Evolutionary conservation across 2,329 filamentous ascomycete genomes (phyloP), one percentile per base, ranked within the genome.

Genomic region (Stagonosporopsis rhizophila): DNA sequence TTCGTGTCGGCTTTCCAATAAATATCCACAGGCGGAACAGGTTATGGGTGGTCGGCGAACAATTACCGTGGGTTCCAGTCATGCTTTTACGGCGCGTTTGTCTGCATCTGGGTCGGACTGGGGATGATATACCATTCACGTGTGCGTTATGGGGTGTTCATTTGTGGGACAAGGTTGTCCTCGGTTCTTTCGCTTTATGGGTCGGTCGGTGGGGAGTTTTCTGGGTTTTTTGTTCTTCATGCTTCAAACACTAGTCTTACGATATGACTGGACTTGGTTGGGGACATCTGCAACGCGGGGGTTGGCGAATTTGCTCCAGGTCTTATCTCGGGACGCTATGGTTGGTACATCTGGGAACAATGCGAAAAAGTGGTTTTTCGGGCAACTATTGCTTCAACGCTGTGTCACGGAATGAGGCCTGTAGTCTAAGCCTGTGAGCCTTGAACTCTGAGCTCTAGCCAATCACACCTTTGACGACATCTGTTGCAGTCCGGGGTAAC

Each of bases 1-100:
- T 75, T 67, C 59, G 65, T 70, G 66, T 73, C 70, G 71, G 72
- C 72, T 69, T 71, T 74, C 64, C 62, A 74, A 68, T 44, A 61
- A 68, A 52, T 49, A 58, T 52, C 44, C 34, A 52, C 66, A 67
- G 72, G 66, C 52, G 72, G 71, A 67, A 69, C 69, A 66, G 67
- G 68, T 67, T 58, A 66, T 60, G 69, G 67, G 61, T 59, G 47
- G 53, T 69, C 59, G 70, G 73, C 70, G 71, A 67, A 70, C 72
- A 72, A 69, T 68, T 58, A 63, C 58, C 58, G 65, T 66, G 66
- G 69, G 69, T 61, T 65, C 64, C 61, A 62, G 60, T 66, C 52
- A 64, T 69, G 66, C 63, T 66, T 58, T 65, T 64, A 67, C 51
- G 66, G 70, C 70, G 67, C 65, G 64, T 66, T 68, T 64, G 58